Base-by-base conservation (phyloP, 2,329 filamentous ascomycete genomes). In the Stachybotrys chartarum region DNA sequence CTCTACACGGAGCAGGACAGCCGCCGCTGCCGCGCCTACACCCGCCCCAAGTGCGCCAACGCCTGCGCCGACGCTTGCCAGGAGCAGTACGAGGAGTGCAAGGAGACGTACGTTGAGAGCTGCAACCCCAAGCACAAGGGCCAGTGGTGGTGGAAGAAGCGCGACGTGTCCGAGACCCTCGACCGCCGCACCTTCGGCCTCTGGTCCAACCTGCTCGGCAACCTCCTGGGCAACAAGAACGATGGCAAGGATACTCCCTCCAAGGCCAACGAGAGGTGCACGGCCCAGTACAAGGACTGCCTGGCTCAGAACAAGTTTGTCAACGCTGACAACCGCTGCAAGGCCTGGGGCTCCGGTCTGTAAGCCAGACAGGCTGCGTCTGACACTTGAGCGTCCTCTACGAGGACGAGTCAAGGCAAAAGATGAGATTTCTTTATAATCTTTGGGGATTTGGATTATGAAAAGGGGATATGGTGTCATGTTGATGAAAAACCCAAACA, bases 1-100 rank as follows among this genome's bases (percentile, higher is more conserved):
- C 68, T 78, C 45, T 83, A 82, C 72, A 76, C 64, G 12, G 66
- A 74, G 52, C 60, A 69, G 49, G 69, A 79, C 60, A 72, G 69
- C 57, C 59, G 56, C 54, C 69, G 71, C 24, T 82, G 78, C 69
- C 68, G 68, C 17, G 70, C 72, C 18, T 83, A 79, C 66, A 56
- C 64, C 12, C 72, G 74, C 57, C 56, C 54, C 32, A 56, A 68
- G 51, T 68, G 68, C 59, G 57, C 60, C 49, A 64, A 68, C 58
- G 80, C 75, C 52, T 83, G 80, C 64, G 62, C 69, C 53, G 78
- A 79, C 59, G 79, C 80, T 32, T 83, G 80, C 71, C 72, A 77
- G 67, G 69, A 71, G 53, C 80, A 83, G 70, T 79, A 75, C 65
- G 63, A 75, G 42, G 66, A 75, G 54, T 83, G 80, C 64, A 61